A percentile compares a stretch with the other conserved stretches of the same genome.
Evolutionary conservation across 495 filamentous ascomycete genomes (phyloP).

Genomic region (Astrothelium macrocarpum): DNA sequence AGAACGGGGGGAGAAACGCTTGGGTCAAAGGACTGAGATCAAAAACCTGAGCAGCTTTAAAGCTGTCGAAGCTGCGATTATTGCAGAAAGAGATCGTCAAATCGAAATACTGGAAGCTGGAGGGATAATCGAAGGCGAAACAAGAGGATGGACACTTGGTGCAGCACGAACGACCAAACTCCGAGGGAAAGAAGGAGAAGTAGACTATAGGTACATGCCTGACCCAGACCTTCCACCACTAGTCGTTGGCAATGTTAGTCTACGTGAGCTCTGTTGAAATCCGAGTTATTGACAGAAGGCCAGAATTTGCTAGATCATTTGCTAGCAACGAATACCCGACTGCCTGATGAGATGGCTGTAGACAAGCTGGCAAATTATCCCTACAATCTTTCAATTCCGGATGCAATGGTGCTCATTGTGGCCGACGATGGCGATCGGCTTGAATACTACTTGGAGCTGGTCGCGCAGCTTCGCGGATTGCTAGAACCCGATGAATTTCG

Average conservation of each 20-base stretch:
- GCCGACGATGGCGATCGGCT: slow-evolving; percentile 72
- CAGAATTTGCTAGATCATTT: slow-evolving; percentile 56
- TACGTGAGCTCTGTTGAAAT: neutral
- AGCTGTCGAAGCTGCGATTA: slow-evolving; percentile 85
- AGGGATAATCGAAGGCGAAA: slow-evolving; percentile 74
- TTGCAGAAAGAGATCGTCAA: slow-evolving; percentile 82
- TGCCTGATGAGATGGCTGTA: slow-evolving; percentile 60
- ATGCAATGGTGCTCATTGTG: slow-evolving; percentile 70
- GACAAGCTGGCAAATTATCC: slow-evolving; percentile 39
- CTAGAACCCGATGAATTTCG: slow-evolving; percentile 26
- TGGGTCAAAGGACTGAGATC: slow-evolving; percentile 91
- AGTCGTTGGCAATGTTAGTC: slow-evolving; percentile 49
- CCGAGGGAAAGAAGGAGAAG: slow-evolving; percentile 90
- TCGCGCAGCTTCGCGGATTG: slow-evolving; percentile 41
- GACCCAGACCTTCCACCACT: slow-evolving; percentile 85
- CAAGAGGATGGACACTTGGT: slow-evolving; percentile 81
- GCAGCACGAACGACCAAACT: slow-evolving; percentile 65
- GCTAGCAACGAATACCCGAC: slow-evolving; percentile 46
- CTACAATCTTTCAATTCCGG: slow-evolving; percentile 67
- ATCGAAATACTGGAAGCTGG: slow-evolving; percentile 71
- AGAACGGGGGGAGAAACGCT: slow-evolving; percentile 41
- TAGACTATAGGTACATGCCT: slow-evolving; percentile 98
- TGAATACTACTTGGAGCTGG: slow-evolving; percentile 72
- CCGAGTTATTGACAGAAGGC: neutral
- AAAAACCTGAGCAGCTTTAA: slow-evolving; percentile 96